Conservation (phyloP, 2,329 filamentous ascomycete genomes). For the Blumeria graminis region DNA sequence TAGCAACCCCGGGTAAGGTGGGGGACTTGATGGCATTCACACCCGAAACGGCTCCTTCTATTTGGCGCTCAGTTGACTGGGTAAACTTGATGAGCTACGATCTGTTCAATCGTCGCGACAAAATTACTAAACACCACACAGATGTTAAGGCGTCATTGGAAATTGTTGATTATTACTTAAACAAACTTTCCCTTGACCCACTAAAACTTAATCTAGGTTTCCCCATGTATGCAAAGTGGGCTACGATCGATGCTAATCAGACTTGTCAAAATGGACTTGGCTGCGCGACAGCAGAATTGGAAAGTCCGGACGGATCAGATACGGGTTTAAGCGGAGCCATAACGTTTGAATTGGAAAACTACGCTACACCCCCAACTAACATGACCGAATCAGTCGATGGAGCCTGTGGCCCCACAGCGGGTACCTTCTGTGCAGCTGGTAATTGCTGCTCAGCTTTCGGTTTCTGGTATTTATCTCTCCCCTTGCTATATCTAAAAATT, state of each 20-base stretch:
- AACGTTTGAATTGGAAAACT: slow-evolving; percentile 4
- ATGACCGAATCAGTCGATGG: slow-evolving; percentile 6
- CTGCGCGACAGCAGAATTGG: slow-evolving; percentile 30
- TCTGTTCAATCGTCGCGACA: slow-evolving; percentile 44
- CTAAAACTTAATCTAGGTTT: slow-evolving; percentile 36
- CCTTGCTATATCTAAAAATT: neutral
- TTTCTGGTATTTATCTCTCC: neutral
- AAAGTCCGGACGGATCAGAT: slow-evolving; percentile 32
- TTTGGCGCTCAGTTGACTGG: slow-evolving; percentile 35
- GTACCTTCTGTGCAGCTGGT: slow-evolving; percentile 2
- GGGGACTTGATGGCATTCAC: slow-evolving; percentile 47
- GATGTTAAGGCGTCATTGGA: slow-evolving; percentile 29
- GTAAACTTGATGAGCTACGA: slow-evolving; percentile 52
- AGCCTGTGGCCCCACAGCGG: slow-evolving; percentile 4
- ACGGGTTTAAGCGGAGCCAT: slow-evolving; percentile 15
- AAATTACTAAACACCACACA: slow-evolving; percentile 36
- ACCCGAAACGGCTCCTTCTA: slow-evolving; percentile 27
- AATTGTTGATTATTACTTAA: slow-evolving; percentile 35
- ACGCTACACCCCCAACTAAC: slow-evolving; percentile 2
- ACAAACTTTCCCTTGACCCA: slow-evolving; percentile 19
- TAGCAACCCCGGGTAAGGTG: slow-evolving; percentile 39
- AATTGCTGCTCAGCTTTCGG: slow-evolving; percentile 5
- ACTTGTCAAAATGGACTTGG: slow-evolving; percentile 20
- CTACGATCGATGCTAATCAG: slow-evolving; percentile 22
- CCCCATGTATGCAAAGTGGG: slow-evolving; percentile 44